phyloP scores from a whole-genome alignment of 352 stramenopile species.

The Blastocystis sp. region DNA sequence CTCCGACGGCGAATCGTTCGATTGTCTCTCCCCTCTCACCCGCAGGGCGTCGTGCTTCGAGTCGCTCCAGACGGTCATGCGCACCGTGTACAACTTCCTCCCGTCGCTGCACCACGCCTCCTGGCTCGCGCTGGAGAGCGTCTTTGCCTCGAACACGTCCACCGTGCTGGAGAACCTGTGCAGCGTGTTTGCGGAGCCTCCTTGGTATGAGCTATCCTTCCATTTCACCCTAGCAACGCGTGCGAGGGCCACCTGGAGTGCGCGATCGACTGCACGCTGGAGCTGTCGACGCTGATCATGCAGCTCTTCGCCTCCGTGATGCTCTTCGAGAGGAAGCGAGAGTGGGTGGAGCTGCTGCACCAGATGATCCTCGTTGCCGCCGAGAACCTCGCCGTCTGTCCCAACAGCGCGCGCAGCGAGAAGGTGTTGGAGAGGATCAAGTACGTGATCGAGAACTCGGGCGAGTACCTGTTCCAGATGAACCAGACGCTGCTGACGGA shows the following conservation, averaged over 20 bases:
- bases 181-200: constrained; percentile 1
- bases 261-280: constrained; percentile 20
- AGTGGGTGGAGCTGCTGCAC: constrained; percentile 46
- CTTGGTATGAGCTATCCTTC: background rate
- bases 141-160: background rate
- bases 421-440: background rate
- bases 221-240: constrained; percentile 9
- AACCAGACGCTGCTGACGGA: background rate
- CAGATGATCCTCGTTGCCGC: constrained; percentile 18
- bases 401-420: background rate
- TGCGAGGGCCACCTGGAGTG: constrained; percentile 33
- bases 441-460: background rate
- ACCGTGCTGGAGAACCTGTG: constrained; percentile 13
- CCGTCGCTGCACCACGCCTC: background rate
- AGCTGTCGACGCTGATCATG: background rate
- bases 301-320: constrained; percentile 34
- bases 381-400: background rate
- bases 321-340: background rate
- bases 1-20: background rate
- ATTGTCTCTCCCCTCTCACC: background rate
- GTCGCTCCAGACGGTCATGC: constrained; percentile 15
- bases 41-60: background rate
- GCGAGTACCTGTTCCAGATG: constrained; percentile 1
- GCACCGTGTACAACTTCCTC: constrained; percentile 43
- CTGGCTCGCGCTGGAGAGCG: constrained; percentile 24